Conservation (phyloP, 2,329 filamentous ascomycete species). For the Exophiala aquamarina region DNA sequence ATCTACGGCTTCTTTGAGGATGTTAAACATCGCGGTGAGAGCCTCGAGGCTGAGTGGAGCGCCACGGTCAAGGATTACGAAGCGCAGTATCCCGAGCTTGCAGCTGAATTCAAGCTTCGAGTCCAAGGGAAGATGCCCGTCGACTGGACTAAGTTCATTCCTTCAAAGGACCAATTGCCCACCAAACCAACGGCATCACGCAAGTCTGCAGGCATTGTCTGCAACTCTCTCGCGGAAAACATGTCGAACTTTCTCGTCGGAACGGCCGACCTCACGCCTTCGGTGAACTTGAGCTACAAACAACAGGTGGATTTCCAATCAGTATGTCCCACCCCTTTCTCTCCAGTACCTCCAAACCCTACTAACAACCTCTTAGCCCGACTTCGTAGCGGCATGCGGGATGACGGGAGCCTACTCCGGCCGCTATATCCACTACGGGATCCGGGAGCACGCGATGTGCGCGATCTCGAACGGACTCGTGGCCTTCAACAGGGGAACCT, state of each 20-base stretch:
- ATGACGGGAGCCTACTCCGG: slow-evolving; percentile 31
- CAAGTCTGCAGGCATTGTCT: slow-evolving; percentile 48
- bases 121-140: slow-evolving; percentile 48
- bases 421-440: slow-evolving; percentile 74
- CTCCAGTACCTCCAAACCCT: too few relatives aligned
- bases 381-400: slow-evolving; percentile 29
- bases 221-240: slow-evolving; percentile 53
- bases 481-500: slow-evolving; percentile 53
- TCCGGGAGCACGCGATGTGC: slow-evolving; percentile 89
- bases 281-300: slow-evolving; percentile 57
- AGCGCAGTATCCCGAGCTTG: slow-evolving; percentile 47
- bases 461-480: slow-evolving; percentile 76
- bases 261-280: slow-evolving; percentile 54
- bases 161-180: slow-evolving; percentile 43
- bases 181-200: slow-evolving; percentile 52
- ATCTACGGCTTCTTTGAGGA: slow-evolving; percentile 56
- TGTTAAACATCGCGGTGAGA: slow-evolving; percentile 46
- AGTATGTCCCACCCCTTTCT: too few relatives aligned
- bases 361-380: neutral
- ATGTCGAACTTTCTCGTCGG: slow-evolving; percentile 54
- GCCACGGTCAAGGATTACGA: slow-evolving; percentile 42
- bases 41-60: slow-evolving; percentile 51
- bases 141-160: slow-evolving; percentile 54
- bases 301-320: slow-evolving; percentile 52
- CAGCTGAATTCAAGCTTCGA: slow-evolving; percentile 49